A percentile compares a stretch with the other conserved stretches of the same genome.
phyloP scores from a whole-genome alignment of 495 filamentous ascomycete genomes.

The Neurospora sp. region DNA sequence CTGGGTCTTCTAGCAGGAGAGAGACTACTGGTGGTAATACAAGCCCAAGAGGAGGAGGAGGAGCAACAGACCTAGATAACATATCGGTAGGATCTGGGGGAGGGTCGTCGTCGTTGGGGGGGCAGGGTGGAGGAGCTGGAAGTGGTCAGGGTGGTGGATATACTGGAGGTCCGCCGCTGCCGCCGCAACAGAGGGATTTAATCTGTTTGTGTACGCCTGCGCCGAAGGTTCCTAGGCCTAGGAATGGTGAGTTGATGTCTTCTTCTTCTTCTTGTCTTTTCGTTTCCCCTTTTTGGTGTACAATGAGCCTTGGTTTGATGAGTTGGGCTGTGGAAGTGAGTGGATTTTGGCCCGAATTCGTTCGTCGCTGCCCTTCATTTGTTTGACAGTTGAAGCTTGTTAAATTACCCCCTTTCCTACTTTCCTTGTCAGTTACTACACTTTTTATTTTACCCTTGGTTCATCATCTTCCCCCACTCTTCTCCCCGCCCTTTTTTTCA shows the following conservation, averaged over 20 bases:
- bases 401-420: too few species aligned
- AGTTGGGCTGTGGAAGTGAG: background rate
- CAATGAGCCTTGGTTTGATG: background rate
- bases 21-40: too few species aligned
- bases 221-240: slow-evolving; percentile 84
- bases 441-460: too few species aligned
- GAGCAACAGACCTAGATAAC: background rate
- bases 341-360: too few species aligned
- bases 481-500: too few species aligned
- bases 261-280: slow-evolving; percentile 8
- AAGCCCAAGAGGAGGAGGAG: too few species aligned
- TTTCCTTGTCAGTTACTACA: too few species aligned
- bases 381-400: too few species aligned
- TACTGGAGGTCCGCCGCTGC: background rate
- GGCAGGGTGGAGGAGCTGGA: background rate
- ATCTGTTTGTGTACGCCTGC: slow-evolving; percentile 90
- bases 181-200: slow-evolving; percentile 20
- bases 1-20: too few species aligned
- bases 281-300: too few species aligned
- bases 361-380: too few species aligned
- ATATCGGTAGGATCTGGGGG: background rate
- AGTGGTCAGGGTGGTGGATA: background rate
- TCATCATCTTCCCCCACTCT: too few species aligned
- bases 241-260: slow-evolving; percentile 67
- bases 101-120: background rate